Base-by-base conservation (phyloP, 768 basidiomycete genomes). In the Mycena venus region DNA sequence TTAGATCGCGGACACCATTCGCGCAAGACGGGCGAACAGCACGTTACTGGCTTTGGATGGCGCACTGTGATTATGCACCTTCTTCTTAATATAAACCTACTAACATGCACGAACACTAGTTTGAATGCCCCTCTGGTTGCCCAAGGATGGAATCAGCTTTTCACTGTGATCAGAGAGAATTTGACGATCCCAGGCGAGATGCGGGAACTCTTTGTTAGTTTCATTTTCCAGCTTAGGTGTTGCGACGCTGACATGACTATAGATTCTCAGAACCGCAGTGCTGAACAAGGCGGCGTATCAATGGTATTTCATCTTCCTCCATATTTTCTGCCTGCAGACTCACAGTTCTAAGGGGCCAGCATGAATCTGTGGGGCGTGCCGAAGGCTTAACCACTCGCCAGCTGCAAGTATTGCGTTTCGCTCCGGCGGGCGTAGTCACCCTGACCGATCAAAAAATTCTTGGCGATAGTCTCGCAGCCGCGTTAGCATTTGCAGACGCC, bases 11-110 rank as follows among this genome's bases (percentile, higher is more conserved):
- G 85, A 86, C 65, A 79, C 78, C 7, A 81, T 86, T 42, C 83
- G 85, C 21, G 75, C 79, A 6, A 79, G 85, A 47, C 80, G 85
- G 42, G 75, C 68, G 8, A 84, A 84, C 42, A 82, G 82, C 17
- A 85, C 82, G 0, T 74, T 86, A 10, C 75, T 86, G 6, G 85
- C 83, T 66, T 78, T 85, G n/a, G 85, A 86, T 60, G 85, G 85
- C 27, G 83, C 79, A 34, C 77, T 86, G 84, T 85, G 14, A 67
- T 67, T 40, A 42, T 68, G 85, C 73, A 15, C 17, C 17, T 19
- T 36, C 25, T 29, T 38, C 19, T 56, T 12, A 21, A 19, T 27
- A 11, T 9, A 15, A 40, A 5, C 5, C 10, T 1, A 58, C 67
- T 68, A 34, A 68, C 38, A 23, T 67, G 40, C 19, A n/a, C 55